These are phyloP conservation scores for Juncus effusus DNA, from an alignment of 176 grass and related monocot genomes.

Conservation along the genomic window DNA sequence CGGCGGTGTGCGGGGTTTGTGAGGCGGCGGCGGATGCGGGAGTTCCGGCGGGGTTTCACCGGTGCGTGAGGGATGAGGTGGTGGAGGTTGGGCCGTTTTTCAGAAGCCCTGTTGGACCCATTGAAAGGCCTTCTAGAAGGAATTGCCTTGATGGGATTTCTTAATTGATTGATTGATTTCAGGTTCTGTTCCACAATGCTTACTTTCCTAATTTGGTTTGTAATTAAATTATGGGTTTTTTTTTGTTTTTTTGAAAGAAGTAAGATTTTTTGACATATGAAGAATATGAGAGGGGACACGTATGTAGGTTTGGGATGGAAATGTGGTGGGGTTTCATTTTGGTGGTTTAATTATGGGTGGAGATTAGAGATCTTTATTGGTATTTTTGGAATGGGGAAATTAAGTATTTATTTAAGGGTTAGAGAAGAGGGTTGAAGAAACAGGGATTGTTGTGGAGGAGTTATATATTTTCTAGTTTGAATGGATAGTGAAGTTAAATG, in stretches of 20 bases:
- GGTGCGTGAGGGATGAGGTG: conserved; percentile 63
- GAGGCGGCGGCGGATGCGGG: conserved; percentile 48
- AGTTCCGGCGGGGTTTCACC: conserved; percentile 55
- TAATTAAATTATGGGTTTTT: not conserved
- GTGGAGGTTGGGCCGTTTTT: conserved; percentile 45
- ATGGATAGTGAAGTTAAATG: too few relatives aligned
- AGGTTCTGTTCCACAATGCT: not conserved
- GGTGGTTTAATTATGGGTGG: not conserved
- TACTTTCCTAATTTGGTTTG: not conserved
- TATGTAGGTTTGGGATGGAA: conserved; percentile 14
- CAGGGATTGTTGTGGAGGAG: too few relatives aligned
- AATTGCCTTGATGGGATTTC: conserved; percentile 37
- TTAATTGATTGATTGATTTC: not conserved
- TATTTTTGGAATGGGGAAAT: too few relatives aligned
- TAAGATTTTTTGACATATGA: not conserved
- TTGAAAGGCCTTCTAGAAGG: conserved; percentile 60
- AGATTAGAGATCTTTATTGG: not conserved
- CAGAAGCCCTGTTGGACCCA: conserved; percentile 70
- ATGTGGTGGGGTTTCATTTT: not conserved
- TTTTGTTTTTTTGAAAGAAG: not conserved
- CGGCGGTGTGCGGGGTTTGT: conserved; percentile 51
- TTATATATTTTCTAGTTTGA: too few relatives aligned
- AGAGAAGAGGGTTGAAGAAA: too few relatives aligned
- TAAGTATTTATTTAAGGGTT: too few relatives aligned
- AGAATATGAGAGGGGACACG: not conserved